Evolutionary conservation across 176 grass and related monocot genomes (phyloP), one percentile per base, ranked within the genome.

Genomic region (Ampelocalamus luodianensis): DNA sequence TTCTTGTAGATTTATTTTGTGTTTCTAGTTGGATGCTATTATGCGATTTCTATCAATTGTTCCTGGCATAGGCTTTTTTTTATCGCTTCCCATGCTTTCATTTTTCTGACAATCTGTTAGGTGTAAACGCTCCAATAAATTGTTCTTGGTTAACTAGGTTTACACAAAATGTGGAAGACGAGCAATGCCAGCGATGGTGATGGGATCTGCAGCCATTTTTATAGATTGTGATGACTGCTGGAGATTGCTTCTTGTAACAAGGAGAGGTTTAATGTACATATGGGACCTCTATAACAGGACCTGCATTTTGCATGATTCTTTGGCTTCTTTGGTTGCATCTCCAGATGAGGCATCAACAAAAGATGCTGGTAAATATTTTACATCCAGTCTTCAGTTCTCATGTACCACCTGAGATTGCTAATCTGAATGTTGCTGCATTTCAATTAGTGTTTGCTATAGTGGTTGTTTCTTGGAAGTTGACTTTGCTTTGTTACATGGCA

Each of bases 161-260:
- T 98, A 98, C 88, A 98, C 93, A 83, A 88, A 78, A 82, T 93
- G 87, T 69, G 96, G 96, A 66, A 87, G 92, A 66, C 90, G 93
- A 85, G 86, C 92, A 81, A 91, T 98, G 85, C 96, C 96, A 65
- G 89, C 77, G 40, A 90, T 98, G 91, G 92, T 98, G 91, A 87
- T 96, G 85, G 96, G 96, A 27, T 98, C 96, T 42, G 77, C 85
- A 60, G 93, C 96, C 13, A 22, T 94, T 83, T 98, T 95, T 90
- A 95, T 98, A 73, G 96, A 98, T 32, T 95, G 91, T 71, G 90
- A 95, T 1, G 90, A 92, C 79, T 83, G 82, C 65, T 98, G 96
- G 93, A 91, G 90, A 68, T 78, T 98, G 70, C 86, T 98, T 83
- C 80, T 98, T 75, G 93, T 98, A 40, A 98, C 96, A 85, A 95